These are phyloP conservation scores for Colletotrichum filicis DNA, from an alignment of 2,329 filamentous ascomycete species.

Conservation along the genomic window DNA sequence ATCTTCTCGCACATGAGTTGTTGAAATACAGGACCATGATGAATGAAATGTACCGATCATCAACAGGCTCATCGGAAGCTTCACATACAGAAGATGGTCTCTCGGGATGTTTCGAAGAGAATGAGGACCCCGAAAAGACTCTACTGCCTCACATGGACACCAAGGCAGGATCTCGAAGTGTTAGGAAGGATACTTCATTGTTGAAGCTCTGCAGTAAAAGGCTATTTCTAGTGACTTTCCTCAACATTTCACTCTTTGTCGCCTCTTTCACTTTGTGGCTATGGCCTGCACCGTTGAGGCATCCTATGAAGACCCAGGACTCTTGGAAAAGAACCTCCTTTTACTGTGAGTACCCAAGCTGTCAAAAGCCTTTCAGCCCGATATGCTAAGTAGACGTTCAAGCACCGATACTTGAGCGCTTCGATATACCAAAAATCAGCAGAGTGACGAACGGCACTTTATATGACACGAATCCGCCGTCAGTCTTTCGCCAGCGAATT, in stretches of 20 bases:
- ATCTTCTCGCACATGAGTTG: neutral
- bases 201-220: neutral
- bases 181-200: too few species aligned
- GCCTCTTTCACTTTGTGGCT: neutral
- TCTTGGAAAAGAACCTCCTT: conserved; percentile 16
- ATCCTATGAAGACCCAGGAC: neutral
- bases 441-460: conserved; percentile 1
- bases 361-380: too few species aligned
- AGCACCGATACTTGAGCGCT: conserved; percentile 6
- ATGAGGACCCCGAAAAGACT: neutral
- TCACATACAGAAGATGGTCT: neutral
- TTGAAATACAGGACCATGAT: neutral
- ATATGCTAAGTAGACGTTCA: neutral
- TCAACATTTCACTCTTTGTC: neutral
- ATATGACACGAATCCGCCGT: conserved; percentile 8
- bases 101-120: neutral
- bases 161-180: too few species aligned
- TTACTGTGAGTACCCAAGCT: neutral
- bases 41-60: neutral
- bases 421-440: neutral
- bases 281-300: neutral
- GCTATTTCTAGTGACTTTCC: neutral
- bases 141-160: neutral
- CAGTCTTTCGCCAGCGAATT: conserved; percentile 15
- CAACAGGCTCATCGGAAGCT: neutral